phyloP scores from a whole-genome alignment of 2,329 filamentous ascomycete genomes.

The Aphanocladium album region DNA sequence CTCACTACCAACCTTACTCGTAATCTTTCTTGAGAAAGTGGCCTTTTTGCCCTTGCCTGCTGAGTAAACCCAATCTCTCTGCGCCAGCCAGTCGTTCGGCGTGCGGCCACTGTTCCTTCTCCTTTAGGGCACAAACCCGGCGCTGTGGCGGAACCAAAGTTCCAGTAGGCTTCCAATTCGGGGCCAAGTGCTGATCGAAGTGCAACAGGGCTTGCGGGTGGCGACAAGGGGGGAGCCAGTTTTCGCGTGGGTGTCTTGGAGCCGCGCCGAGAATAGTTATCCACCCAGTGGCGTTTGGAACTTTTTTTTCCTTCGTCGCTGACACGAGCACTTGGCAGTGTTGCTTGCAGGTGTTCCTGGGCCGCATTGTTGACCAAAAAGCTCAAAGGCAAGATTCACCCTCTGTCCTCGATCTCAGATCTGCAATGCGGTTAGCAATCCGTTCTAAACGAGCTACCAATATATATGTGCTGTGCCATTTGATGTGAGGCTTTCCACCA shows the following conservation, averaged over 20 bases:
- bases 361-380: no score
- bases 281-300: constrained; percentile 3
- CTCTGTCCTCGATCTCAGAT: no score
- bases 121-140: constrained; percentile 13
- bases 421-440: not conserved
- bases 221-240: constrained; percentile 6
- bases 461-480: not conserved
- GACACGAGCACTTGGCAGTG: not conserved
- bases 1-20: not conserved
- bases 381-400: not conserved
- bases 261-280: not conserved
- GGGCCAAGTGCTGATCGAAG: constrained; percentile 11
- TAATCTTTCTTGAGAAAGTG: not conserved
- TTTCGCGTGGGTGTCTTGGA: constrained; percentile 1
- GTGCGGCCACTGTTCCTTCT: constrained; percentile 1
- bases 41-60: not conserved
- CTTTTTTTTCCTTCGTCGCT: not conserved
- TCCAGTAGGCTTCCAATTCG: constrained; percentile 8
- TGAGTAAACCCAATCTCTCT: not conserved
- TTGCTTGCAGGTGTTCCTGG: not conserved
- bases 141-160: constrained; percentile 6
- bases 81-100: not conserved
- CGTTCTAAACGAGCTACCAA: not conserved
- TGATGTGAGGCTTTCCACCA: no score
- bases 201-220: constrained; percentile 7